Evolutionary conservation across 257 asterid species (phyloP), one percentile per base, ranked within the genome.

Genomic region (Solanum pinnatisectum): DNA sequence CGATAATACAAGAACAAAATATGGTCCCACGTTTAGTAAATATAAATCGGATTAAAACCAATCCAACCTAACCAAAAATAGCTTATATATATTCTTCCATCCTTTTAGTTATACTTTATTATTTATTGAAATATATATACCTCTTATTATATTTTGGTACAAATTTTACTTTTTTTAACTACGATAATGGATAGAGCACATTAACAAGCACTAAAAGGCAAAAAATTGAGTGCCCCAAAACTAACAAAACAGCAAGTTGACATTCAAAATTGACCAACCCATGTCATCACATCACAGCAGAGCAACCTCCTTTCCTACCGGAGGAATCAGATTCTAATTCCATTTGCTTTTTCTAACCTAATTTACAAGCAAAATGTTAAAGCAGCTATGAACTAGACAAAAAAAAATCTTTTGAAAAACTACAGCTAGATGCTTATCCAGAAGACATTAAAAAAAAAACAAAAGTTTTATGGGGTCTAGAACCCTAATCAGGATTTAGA

Each of bases 401-500:
- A 77, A 27, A 77, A 79, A 16, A 42, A 23, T 6, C 56, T 39
- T 76, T 37, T 76, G 18, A 76, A 39, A 73, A 76, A 36, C 49
- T 20, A 36, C 18, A 18, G 8, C 67, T 79, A 79, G 18, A 78
- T 27, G 15, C 25, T 42, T 77, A 77, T 77, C 59, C 35, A 6
- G 10, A 7, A 39, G 59, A 78, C 39, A 78, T 78, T 22, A 27
- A 39, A 76, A 74, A 74, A 30, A 3, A 42, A 4, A 4, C 10
- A 25, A 79, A n/a, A 6, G 32, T 12, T n/a, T 25, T 16, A 79
- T 27, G 16, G 16, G 39, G 40, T 59, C 68, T 81, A 44, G 65
- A 79, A 27, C 39, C 15, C 39, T 79, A 81, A 76, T 78, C 36
- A 78, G 93, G 90, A 88, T 92, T 91, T 42, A 94, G 94, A 91